Conservation (phyloP, 2,329 filamentous ascomycete species). For the Xylaria sp. region DNA sequence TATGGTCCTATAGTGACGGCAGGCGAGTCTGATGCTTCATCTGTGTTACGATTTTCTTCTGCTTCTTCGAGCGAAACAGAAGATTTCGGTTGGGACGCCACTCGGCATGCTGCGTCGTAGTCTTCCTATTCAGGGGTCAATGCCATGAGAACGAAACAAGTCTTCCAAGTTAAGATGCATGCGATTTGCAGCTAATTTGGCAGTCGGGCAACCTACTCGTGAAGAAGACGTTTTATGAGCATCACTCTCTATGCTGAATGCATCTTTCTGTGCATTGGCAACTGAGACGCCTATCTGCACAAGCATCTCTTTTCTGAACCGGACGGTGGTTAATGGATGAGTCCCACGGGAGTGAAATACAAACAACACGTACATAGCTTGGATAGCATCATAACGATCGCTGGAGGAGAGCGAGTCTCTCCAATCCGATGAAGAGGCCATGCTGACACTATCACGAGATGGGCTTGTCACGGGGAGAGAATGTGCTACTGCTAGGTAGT, state of each 20-base stretch:
- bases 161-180: not conserved
- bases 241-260: constrained; percentile 61
- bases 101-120: constrained; percentile 45
- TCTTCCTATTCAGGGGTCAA: constrained; percentile 45
- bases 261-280: constrained; percentile 36
- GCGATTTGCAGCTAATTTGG: not conserved
- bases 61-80: constrained; percentile 20
- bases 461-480: too few relatives aligned
- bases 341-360: not conserved
- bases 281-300: constrained; percentile 19
- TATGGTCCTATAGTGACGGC: constrained; percentile 51
- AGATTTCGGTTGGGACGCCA: constrained; percentile 28
- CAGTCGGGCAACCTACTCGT: constrained; percentile 41
- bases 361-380: constrained; percentile 49
- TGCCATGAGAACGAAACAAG: constrained; percentile 1
- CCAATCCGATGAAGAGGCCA: constrained; percentile 40
- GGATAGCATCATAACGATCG: constrained; percentile 58
- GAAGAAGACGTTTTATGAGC: constrained; percentile 55
- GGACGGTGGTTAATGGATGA: constrained; percentile 12
- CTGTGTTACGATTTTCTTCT: constrained; percentile 4
- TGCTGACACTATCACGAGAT: constrained; percentile 19
- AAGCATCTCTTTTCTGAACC: constrained; percentile 27
- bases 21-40: constrained; percentile 19
- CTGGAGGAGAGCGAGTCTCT: constrained; percentile 49
- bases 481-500: too few relatives aligned